Evolutionary conservation across 2,329 filamentous ascomycete species (phyloP).

Genomic region (Juglanconis oblonga): DNA sequence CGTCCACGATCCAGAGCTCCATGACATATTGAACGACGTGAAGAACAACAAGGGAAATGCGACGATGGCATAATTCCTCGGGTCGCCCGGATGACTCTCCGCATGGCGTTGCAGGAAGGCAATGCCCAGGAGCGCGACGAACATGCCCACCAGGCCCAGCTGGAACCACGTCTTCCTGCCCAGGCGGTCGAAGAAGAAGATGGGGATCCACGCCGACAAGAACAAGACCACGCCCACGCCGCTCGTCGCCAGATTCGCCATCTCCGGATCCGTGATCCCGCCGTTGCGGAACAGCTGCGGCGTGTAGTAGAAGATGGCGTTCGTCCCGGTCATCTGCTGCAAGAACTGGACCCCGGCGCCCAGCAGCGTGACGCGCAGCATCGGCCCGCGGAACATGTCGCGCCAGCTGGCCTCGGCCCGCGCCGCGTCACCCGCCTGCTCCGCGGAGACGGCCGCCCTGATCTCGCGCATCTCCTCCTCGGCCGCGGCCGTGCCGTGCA

Average conservation of each 20-base stretch:
- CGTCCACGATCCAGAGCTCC: constrained; percentile 28
- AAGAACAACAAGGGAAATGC: constrained; percentile 29
- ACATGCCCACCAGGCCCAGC: constrained; percentile 28
- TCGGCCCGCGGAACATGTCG: constrained; percentile 28
- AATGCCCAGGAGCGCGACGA: constrained; percentile 26
- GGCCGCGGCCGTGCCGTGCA: constrained; percentile 20
- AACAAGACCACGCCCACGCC: constrained; percentile 29
- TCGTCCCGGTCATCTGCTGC: constrained; percentile 29
- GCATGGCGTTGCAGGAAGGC: constrained; percentile 27
- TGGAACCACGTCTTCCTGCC: constrained; percentile 30
- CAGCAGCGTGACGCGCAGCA: constrained; percentile 27
- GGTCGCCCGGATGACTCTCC: constrained; percentile 23
- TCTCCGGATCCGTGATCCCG: constrained; percentile 47
- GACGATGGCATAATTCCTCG: constrained; percentile 27
- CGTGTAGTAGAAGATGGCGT: constrained; percentile 30
- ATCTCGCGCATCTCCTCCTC: constrained; percentile 42
- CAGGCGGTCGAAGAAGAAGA: constrained; percentile 29
- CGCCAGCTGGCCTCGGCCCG: constrained; percentile 23
- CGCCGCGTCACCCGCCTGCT: constrained; percentile 19
- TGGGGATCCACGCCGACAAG: constrained; percentile 28
- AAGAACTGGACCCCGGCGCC: constrained; percentile 28
- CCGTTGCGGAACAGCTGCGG: constrained; percentile 35
- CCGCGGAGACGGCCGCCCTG: constrained; percentile 26
- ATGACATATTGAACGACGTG: constrained; percentile 31
- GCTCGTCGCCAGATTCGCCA: constrained; percentile 28